These are phyloP conservation scores for Annona cherimola DNA, from an alignment of 164 flowering plant genomes.

Conservation along the genomic window DNA sequence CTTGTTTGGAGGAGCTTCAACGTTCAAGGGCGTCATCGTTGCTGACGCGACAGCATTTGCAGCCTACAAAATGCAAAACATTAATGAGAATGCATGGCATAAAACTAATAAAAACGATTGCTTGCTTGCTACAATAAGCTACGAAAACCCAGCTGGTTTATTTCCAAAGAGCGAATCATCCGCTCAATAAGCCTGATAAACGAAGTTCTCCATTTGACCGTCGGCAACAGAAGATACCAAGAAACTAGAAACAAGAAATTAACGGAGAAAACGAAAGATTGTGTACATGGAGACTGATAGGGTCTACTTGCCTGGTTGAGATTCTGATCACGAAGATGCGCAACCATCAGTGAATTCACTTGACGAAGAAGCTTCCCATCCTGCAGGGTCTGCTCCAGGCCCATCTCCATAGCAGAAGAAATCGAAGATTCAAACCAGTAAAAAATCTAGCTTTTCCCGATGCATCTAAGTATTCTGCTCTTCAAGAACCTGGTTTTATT, in stretches of 20 bases:
- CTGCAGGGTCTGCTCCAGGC: conserved; percentile 59
- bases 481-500: neutral
- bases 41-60: conserved; percentile 81
- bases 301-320: conserved; percentile 46
- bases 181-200: too few relatives aligned
- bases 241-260: too few relatives aligned
- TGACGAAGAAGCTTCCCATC: conserved; percentile 64
- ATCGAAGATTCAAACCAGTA: neutral
- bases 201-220: too few relatives aligned
- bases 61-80: conserved; percentile 34
- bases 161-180: too few relatives aligned
- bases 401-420: conserved; percentile 20
- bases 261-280: neutral
- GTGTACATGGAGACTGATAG: neutral
- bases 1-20: conserved; percentile 57
- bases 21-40: conserved; percentile 78
- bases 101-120: too few relatives aligned
- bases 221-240: too few relatives aligned
- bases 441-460: neutral
- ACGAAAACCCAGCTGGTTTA: too few relatives aligned
- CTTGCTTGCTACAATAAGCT: too few relatives aligned
- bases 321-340: conserved; percentile 79
- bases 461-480: neutral
- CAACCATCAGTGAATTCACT: conserved; percentile 62
- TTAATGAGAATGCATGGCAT: too few relatives aligned